Base-by-base conservation (phyloP, 768 basidiomycete species). In the Mycena polygramma region DNA sequence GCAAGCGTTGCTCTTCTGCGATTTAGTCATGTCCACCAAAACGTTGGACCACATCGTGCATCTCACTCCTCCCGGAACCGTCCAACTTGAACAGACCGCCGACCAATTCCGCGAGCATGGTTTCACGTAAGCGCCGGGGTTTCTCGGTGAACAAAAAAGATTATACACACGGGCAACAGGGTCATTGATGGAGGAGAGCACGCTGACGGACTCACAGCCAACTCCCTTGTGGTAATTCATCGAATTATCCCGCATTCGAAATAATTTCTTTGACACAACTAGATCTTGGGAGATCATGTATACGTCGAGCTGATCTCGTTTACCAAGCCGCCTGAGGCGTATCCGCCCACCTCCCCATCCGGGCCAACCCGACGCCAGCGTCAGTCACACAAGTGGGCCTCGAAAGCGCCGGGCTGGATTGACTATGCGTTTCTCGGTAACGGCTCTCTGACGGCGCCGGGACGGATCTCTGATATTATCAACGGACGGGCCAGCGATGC, bases 291-390 rank as follows among this genome's bases (percentile, higher is more conserved):
- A 36, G 91, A 92, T 66, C 87, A 87, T 17, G 81, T 82, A 19
- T 94, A 93, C 76, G 81, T 94, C 54, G 92, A 94, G 75, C 85
- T 94, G 39, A 87, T 94, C 73, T 85, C 87, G 20, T 94, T 93
- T 81, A 87, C 84, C 1, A 84, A 89, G 62, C 86, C 89, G 1
- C 77, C 79, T 13, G 83, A 86, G 0, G 78, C 86, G 72, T 91
- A 91, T 69, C 89, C 88, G 2, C 83, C 83, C 0, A 81, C 80
- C 10, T 86, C 87, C 37, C 85, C 85, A 17, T 83, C 82, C 30
- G 30, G 30, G 30, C 30, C 30, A 6, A 30, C 30, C 46, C 83
- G 85, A 20, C 62, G 75, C 2, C 75, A 78, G 30, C 86, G 91
- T 2, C 85, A 85, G 26, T 62, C 69, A 0, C 83, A 89, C 70